Percentiles rank a stretch among this genome's conserved stretches.
phyloP scores from a whole-genome alignment of 306 rosid genomes.

The Erythrophleum fordii region DNA sequence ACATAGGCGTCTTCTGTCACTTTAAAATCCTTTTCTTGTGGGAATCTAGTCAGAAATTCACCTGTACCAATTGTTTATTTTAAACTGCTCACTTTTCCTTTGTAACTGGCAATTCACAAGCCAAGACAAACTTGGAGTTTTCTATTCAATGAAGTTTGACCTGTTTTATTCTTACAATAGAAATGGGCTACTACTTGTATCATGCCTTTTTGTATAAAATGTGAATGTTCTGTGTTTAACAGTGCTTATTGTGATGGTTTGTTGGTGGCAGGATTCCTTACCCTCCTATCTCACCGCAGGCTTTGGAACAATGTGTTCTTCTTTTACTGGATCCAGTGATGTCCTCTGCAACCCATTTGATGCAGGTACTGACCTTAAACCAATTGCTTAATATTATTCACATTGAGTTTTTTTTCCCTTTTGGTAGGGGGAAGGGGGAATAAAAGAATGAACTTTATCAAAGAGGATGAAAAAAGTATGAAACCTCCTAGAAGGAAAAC shows the following conservation, averaged over 20 bases:
- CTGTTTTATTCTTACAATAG: background rate
- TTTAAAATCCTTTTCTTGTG: background rate
- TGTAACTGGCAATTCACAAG: background rate
- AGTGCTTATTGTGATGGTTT: constrained; percentile 12
- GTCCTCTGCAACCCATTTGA: constrained; percentile 25
- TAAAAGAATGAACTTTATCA: background rate
- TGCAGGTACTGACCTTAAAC: constrained; percentile 34
- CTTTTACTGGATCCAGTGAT: background rate
- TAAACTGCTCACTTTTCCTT: background rate
- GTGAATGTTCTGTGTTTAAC: background rate
- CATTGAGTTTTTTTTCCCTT: background rate
- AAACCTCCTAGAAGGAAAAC: background rate
- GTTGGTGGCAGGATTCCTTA: constrained; percentile 39
- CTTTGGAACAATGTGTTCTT: constrained; percentile 9
- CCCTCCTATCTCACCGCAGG: background rate
- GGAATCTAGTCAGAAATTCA: constrained; percentile 7
- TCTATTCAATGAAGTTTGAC: constrained; percentile 9
- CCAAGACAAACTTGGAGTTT: background rate
- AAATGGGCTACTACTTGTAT: background rate
- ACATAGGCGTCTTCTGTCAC: constrained; percentile 11
- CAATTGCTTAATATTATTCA: background rate
- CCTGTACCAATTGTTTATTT: background rate
- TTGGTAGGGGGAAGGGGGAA: background rate
- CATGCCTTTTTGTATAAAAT: background rate
- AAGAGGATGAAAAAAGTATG: background rate